phyloP scores from a whole-genome alignment of 176 grass and related monocot genomes.

The Poa pratensis region DNA sequence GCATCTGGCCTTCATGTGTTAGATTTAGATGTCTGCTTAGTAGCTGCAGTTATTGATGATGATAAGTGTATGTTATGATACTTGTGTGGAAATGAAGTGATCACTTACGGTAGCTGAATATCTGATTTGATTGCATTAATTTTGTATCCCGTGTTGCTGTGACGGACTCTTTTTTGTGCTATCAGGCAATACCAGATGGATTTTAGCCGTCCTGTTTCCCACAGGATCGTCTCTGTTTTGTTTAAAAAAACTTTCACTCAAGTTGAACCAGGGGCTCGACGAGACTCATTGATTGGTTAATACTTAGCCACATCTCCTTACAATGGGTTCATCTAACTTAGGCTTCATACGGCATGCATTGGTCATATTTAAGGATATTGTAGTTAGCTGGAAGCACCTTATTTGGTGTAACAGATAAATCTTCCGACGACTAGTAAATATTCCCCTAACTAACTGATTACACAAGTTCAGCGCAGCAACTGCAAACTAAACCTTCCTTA shows the following conservation, averaged over 20 bases:
- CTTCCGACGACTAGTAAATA: neutral
- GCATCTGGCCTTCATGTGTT: neutral
- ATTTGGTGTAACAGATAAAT: neutral
- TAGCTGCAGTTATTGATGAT: neutral
- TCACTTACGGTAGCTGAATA: neutral
- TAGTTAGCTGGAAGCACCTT: neutral
- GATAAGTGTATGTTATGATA: neutral
- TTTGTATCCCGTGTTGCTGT: neutral
- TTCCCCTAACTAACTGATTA: neutral
- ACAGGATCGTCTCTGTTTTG: neutral
- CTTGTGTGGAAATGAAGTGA: slow-evolving; percentile 1
- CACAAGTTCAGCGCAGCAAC: neutral
- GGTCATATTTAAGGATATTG: neutral
- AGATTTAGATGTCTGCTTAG: neutral
- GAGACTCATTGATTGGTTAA: neutral
- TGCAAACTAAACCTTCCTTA: neutral
- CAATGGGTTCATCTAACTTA: neutral
- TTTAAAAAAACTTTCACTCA: neutral
- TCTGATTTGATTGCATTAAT: neutral
- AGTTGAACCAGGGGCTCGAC: neutral
- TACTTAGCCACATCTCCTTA: neutral
- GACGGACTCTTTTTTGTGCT: neutral
- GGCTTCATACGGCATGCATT: neutral
- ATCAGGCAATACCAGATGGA: neutral
- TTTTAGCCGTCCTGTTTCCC: neutral